These are phyloP conservation scores for Atalantia buxifolia DNA, from an alignment of 345 rosid species.

Conservation along the genomic window DNA sequence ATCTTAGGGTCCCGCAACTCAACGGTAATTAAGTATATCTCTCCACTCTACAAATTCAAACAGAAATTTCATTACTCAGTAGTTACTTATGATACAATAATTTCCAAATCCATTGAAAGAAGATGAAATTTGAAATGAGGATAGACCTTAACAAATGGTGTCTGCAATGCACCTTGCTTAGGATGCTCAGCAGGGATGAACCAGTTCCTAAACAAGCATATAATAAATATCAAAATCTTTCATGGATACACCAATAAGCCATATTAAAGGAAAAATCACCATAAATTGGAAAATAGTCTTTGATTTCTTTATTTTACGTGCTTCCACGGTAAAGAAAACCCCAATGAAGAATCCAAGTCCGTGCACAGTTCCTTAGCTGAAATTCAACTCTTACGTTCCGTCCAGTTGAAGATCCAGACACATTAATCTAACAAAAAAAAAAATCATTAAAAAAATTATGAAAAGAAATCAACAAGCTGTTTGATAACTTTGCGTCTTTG, in stretches of 20 bases:
- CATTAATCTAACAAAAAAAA: constrained; percentile 30
- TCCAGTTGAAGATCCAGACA: constrained; percentile 39
- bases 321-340: constrained; percentile 53
- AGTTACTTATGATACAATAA: neutral
- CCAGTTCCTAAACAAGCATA: constrained; percentile 41
- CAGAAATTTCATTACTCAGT: neutral
- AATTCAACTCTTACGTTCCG: constrained; percentile 53
- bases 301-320: constrained; percentile 29
- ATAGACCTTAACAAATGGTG: constrained; percentile 45
- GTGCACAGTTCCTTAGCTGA: constrained; percentile 48
- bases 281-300: neutral
- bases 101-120: constrained; percentile 2
- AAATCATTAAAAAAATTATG: neutral
- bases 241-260: neutral
- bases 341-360: constrained; percentile 67
- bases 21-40: constrained; percentile 38
- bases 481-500: neutral
- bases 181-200: constrained; percentile 44
- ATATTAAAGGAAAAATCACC: neutral
- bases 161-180: constrained; percentile 57
- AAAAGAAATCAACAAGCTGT: constrained; percentile 6
- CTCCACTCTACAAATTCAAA: constrained; percentile 37
- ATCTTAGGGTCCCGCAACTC: constrained; percentile 51
- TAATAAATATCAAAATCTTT: neutral
- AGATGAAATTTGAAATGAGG: neutral